These are phyloP conservation scores for Saccharomycopsis hybrid DNA, from an alignment of 1,139 yeast species.

Conservation along the genomic window DNA sequence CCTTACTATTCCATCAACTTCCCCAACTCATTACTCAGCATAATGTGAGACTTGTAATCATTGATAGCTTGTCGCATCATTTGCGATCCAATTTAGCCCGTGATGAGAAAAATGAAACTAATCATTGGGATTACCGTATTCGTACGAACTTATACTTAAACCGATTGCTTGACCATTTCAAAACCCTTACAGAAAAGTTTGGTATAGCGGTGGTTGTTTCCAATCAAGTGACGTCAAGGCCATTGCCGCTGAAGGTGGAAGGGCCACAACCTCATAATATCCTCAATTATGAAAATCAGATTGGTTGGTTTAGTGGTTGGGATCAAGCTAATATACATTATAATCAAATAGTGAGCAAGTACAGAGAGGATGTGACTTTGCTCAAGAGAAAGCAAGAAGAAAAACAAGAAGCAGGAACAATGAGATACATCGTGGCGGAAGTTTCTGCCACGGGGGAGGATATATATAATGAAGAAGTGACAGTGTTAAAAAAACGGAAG, in stretches of 20 bases:
- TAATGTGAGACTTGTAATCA: slow-evolving; percentile 47
- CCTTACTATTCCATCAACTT: slow-evolving; percentile 55
- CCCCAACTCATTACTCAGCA: slow-evolving; percentile 47
- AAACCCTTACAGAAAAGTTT: slow-evolving; percentile 41
- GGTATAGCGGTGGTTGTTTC: slow-evolving; percentile 63
- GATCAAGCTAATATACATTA: slow-evolving; percentile 35
- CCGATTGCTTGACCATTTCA: slow-evolving; percentile 42
- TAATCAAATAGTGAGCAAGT: slow-evolving; percentile 24
- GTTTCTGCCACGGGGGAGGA: too few relatives aligned
- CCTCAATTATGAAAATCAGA: slow-evolving; percentile 58
- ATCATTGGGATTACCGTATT: slow-evolving; percentile 1
- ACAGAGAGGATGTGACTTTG: too few relatives aligned
- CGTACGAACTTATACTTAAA: slow-evolving; percentile 33
- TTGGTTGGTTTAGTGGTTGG: slow-evolving; percentile 78
- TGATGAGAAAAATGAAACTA: slow-evolving; percentile 20
- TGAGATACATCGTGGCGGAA: too few relatives aligned
- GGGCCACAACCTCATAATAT: slow-evolving; percentile 27
- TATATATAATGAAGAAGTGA: too few relatives aligned
- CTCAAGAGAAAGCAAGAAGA: too few relatives aligned
- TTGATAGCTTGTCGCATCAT: slow-evolving; percentile 88
- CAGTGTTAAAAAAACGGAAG: too few relatives aligned
- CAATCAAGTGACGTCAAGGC: slow-evolving; percentile 74
- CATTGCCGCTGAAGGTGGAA: slow-evolving; percentile 25
- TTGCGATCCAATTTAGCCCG: slow-evolving; percentile 39
- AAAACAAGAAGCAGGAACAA: too few relatives aligned